Percentiles rank a stretch among this genome's conserved stretches.
phyloP scores from a whole-genome alignment of 495 filamentous ascomycete genomes.

The Daldinia grandis region DNA sequence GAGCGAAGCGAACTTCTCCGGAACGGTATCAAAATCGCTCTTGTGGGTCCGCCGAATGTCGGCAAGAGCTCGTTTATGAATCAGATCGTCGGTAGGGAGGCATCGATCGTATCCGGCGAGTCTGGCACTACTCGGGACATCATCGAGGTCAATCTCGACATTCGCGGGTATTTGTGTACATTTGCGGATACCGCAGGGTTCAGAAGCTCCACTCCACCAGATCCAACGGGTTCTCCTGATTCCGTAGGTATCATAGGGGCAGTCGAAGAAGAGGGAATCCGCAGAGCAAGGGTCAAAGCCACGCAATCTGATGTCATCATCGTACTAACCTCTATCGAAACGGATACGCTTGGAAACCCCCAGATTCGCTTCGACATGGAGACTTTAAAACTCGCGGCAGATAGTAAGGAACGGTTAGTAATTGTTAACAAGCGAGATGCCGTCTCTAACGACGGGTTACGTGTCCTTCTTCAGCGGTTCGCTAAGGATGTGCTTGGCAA shows the following conservation, averaged over 20 bases:
- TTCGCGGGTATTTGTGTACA: conserved; percentile 86
- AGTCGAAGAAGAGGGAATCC: conserved; percentile 90
- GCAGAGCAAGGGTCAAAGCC: conserved; percentile 81
- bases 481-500: conserved; percentile 43
- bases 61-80: conserved; percentile 97
- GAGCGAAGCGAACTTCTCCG: conserved; percentile 85
- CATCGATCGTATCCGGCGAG: conserved; percentile 91
- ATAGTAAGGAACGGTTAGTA: conserved; percentile 69
- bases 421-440: conserved; percentile 86
- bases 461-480: conserved; percentile 45
- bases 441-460: conserved; percentile 47
- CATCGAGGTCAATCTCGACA: conserved; percentile 89
- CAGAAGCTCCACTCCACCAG: conserved; percentile 47
- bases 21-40: conserved; percentile 83
- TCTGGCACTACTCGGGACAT: conserved; percentile 94
- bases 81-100: conserved; percentile 88
- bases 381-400: conserved; percentile 57
- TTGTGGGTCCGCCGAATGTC: conserved; percentile 91
- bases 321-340: conserved; percentile 76
- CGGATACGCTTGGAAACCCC: conserved; percentile 44
- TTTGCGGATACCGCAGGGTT: conserved; percentile 95
- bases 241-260: conserved; percentile 61
- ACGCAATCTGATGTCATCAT: conserved; percentile 86
- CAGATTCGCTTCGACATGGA: conserved; percentile 57
- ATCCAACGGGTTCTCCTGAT: conserved; percentile 23